These are phyloP conservation scores for Solanum pimpinellifolium DNA, from an alignment of 257 asterid species.

Conservation along the genomic window DNA sequence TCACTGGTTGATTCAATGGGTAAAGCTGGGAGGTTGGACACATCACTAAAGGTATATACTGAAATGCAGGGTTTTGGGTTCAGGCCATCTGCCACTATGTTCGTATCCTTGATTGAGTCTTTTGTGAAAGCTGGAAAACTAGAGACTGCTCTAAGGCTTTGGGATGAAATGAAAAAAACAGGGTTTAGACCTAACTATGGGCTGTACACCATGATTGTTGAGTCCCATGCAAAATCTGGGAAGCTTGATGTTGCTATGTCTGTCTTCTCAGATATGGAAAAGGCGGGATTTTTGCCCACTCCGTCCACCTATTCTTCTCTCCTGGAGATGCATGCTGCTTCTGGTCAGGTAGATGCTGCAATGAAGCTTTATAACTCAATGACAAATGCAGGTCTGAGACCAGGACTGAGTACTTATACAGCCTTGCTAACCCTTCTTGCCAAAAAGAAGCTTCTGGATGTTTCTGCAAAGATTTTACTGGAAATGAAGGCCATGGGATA, in stretches of 20 bases:
- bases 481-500: constrained; percentile 99
- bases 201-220: constrained; percentile 77
- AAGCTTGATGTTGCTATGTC: constrained; percentile 91
- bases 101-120: constrained; percentile 74
- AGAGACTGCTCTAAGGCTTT: constrained; percentile 62
- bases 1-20: constrained; percentile 47
- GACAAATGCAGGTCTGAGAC: constrained; percentile 87
- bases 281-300: constrained; percentile 87
- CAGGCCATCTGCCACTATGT: constrained; percentile 81
- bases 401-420: constrained; percentile 77
- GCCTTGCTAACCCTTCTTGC: constrained; percentile 67
- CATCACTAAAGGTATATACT: constrained; percentile 75
- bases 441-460: constrained; percentile 85
- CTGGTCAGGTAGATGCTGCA: constrained; percentile 82
- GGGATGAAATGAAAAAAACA: constrained; percentile 94
- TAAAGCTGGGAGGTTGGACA: constrained; percentile 63
- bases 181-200: constrained; percentile 93
- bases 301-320: constrained; percentile 94
- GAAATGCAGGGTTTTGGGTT: constrained; percentile 86
- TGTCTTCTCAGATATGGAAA: constrained; percentile 86
- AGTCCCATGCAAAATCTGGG: constrained; percentile 94
- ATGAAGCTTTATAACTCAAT: constrained; percentile 93
- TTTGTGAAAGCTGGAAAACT: constrained; percentile 88
- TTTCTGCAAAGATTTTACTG: constrained; percentile 88
- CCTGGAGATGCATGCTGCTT: constrained; percentile 90